Evolutionary conservation across 2,329 filamentous ascomycete species (phyloP).

Genomic region (Phialocephala sp.): DNA sequence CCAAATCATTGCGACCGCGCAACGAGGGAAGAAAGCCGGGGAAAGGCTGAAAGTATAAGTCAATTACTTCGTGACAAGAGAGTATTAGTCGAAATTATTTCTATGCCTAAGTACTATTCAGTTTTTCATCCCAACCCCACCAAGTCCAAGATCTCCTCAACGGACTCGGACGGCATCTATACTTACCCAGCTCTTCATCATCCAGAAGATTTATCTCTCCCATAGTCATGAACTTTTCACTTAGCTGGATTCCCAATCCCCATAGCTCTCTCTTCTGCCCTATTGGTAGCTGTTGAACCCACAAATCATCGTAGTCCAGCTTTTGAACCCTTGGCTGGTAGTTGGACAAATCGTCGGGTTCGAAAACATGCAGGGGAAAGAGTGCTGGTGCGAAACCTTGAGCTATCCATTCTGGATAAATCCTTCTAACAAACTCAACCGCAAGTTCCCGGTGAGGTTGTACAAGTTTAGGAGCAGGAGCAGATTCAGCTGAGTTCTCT

Average conservation of each 20-base stretch:
- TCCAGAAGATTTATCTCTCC: not conserved
- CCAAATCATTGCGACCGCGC: too few relatives aligned
- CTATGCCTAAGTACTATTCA: not conserved
- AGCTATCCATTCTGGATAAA: too few relatives aligned
- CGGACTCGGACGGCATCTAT: not conserved
- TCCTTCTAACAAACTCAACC: too few relatives aligned
- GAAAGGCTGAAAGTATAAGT: too few relatives aligned
- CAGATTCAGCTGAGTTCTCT: too few relatives aligned
- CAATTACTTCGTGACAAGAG: too few relatives aligned
- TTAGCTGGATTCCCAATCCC: not conserved
- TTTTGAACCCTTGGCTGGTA: too few relatives aligned
- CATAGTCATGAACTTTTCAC: not conserved
- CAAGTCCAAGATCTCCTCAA: not conserved
- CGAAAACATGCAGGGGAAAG: not conserved
- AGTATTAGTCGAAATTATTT: not conserved
- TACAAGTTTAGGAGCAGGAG: too few relatives aligned
- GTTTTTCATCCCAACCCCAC: not conserved
- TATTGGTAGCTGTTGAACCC: not conserved
- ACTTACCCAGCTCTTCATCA: not conserved
- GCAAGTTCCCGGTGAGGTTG: too few relatives aligned
- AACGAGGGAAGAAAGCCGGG: too few relatives aligned
- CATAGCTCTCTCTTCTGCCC: not conserved
- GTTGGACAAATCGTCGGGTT: too few relatives aligned
- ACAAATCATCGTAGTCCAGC: not conserved
- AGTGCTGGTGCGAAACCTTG: too few relatives aligned